phyloP scores from a whole-genome alignment of 2,329 filamentous ascomycete genomes.

The Claviceps digitariae region DNA sequence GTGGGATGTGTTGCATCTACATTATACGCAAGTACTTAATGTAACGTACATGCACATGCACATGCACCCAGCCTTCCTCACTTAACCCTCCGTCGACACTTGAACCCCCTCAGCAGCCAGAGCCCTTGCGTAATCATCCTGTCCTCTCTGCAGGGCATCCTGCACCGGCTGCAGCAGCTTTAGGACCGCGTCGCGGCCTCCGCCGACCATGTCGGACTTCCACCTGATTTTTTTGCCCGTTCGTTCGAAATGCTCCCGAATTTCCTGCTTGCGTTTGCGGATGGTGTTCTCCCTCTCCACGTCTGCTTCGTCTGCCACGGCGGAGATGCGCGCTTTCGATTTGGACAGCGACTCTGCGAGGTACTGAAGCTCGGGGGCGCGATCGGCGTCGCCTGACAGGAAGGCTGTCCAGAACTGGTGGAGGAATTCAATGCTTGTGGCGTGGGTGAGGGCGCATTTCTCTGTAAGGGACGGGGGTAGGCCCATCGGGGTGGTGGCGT shows the following conservation, averaged over 20 bases:
- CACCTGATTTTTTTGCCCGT: constrained; percentile 63
- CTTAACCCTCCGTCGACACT: constrained; percentile 29
- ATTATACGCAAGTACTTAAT: no score
- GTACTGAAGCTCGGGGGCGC: constrained; percentile 67
- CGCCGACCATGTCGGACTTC: constrained; percentile 54
- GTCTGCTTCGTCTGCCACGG: constrained; percentile 71
- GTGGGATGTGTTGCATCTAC: no score
- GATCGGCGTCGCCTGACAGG: constrained; percentile 71
- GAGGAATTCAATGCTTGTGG: constrained; percentile 89
- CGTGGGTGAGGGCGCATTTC: constrained; percentile 59
- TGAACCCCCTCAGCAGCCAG: constrained; percentile 49
- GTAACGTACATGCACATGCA: no score
- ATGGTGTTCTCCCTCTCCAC: constrained; percentile 55
- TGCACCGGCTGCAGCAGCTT: constrained; percentile 64
- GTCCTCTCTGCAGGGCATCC: constrained; percentile 55
- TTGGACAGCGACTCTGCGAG: constrained; percentile 70
- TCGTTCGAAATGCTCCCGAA: constrained; percentile 53
- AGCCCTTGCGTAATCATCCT: constrained; percentile 56
- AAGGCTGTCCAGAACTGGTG: constrained; percentile 95
- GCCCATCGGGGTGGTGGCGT: constrained; percentile 39
- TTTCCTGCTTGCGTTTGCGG: constrained; percentile 52
- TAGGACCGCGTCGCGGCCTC: constrained; percentile 63
- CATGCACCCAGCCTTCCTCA: no score
- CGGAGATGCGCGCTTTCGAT: constrained; percentile 65
- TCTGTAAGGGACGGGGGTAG: constrained; percentile 40